phyloP scores from a whole-genome alignment of 495 filamentous ascomycete species.

The Penicillium antarcticum region DNA sequence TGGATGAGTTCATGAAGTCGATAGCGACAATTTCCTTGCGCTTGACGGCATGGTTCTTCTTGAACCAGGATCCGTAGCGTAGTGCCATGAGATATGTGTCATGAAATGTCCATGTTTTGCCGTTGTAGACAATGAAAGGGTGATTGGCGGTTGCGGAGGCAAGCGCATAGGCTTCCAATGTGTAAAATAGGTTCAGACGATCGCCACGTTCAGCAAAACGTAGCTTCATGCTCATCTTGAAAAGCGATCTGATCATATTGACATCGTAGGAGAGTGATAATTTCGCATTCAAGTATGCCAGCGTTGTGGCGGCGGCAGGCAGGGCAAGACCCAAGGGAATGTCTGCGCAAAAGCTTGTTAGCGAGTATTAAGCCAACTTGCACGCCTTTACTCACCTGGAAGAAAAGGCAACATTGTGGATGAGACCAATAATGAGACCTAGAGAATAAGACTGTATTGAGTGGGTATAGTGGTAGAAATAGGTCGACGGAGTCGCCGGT shows the following conservation, averaged over 20 bases:
- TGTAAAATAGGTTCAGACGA: conserved; percentile 73
- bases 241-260: conserved; percentile 46
- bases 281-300: conserved; percentile 81
- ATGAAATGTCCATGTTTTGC: conserved; percentile 74
- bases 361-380: neutral
- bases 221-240: conserved; percentile 40
- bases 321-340: conserved; percentile 50
- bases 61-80: conserved; percentile 81
- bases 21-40: conserved; percentile 82
- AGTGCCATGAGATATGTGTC: conserved; percentile 72
- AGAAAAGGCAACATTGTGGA: conserved; percentile 5
- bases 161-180: conserved; percentile 66
- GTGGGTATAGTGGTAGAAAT: neutral
- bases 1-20: conserved; percentile 82
- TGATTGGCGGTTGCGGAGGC: conserved; percentile 52
- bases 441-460: conserved; percentile 3
- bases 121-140: conserved; percentile 71
- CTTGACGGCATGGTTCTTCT: conserved; percentile 63
- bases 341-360: conserved; percentile 16
- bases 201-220: conserved; percentile 50
- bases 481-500: neutral
- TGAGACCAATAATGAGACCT: neutral
- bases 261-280: conserved; percentile 65
- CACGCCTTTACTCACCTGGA: conserved; percentile 7
- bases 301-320: conserved; percentile 62